Conservation (phyloP, 768 basidiomycete genomes). For the Kwoniella sp. region DNA sequence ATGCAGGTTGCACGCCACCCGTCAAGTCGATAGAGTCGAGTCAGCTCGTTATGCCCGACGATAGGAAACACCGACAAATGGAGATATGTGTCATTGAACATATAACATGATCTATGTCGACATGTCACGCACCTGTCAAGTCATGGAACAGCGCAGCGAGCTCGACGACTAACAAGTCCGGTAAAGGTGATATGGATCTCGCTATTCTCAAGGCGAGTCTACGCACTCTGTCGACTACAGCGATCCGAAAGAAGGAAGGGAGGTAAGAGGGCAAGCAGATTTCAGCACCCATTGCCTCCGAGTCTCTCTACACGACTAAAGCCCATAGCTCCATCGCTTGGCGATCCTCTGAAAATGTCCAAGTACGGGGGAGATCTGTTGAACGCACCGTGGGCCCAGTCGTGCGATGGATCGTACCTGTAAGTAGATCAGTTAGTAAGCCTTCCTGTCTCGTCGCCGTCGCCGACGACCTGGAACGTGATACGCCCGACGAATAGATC, state of each 20-base stretch:
- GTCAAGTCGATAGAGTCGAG: background rate
- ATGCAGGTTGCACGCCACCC: background rate
- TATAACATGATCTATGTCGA: too few relatives aligned
- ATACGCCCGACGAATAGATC: too few relatives aligned
- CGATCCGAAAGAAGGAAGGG: background rate
- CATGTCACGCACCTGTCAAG: constrained; percentile 69
- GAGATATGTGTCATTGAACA: too few relatives aligned
- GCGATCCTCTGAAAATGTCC: too few relatives aligned
- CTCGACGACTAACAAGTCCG: constrained; percentile 77
- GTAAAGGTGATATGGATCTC: constrained; percentile 57
- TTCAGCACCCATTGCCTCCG: background rate
- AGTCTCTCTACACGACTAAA: constrained; percentile 5
- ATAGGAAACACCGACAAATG: too few relatives aligned
- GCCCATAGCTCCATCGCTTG: background rate
- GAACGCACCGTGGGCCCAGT: constrained; percentile 54
- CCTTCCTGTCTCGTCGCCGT: too few relatives aligned
- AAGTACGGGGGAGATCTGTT: too few relatives aligned
- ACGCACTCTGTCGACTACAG: constrained; percentile 72
- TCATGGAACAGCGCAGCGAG: constrained; percentile 87
- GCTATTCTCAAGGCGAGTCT: constrained; percentile 75
- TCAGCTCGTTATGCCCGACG: too few relatives aligned
- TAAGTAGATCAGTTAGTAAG: background rate
- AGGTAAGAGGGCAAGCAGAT: constrained; percentile 47
- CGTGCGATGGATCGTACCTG: constrained; percentile 55
- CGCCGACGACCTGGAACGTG: background rate